Conservation (phyloP, 2,329 filamentous ascomycete genomes). For the Aspergillus aculeatinus region DNA sequence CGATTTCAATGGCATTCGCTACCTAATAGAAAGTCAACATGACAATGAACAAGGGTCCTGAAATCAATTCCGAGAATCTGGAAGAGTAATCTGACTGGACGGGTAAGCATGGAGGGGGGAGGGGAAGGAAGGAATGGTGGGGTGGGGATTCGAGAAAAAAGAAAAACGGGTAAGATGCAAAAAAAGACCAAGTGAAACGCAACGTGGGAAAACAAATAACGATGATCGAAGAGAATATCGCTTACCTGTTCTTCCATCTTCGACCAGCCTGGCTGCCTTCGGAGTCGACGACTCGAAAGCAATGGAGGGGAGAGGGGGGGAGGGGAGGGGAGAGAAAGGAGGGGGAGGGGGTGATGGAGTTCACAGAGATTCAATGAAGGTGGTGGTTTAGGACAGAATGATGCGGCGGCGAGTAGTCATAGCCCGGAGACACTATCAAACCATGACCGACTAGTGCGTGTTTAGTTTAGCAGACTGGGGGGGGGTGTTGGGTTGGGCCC, state of each 20-base stretch:
- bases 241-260: slow-evolving; percentile 49
- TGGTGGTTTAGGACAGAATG: slow-evolving; percentile 7
- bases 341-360: not conserved
- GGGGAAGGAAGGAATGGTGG: slow-evolving; percentile 12
- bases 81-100: slow-evolving; percentile 17
- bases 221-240: slow-evolving; percentile 11
- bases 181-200: not conserved
- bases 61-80: not conserved
- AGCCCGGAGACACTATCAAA: slow-evolving; percentile 3
- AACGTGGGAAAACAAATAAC: slow-evolving; percentile 1
- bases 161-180: not conserved
- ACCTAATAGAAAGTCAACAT: slow-evolving; percentile 57
- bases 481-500: not conserved
- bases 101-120: slow-evolving; percentile 16
- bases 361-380: slow-evolving; percentile 4
- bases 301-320: slow-evolving; percentile 4
- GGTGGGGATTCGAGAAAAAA: slow-evolving; percentile 12
- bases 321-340: not conserved
- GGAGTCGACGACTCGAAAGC: slow-evolving; percentile 7
- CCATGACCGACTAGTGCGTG: slow-evolving; percentile 6
- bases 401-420: slow-evolving; percentile 6
- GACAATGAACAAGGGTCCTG: not conserved
- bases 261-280: slow-evolving; percentile 39
- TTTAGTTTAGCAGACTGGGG: not conserved
- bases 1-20: slow-evolving; percentile 93